Evolutionary conservation across 169 alveolate species (phyloP).

Genomic region (Eimeria falciformis): DNA sequence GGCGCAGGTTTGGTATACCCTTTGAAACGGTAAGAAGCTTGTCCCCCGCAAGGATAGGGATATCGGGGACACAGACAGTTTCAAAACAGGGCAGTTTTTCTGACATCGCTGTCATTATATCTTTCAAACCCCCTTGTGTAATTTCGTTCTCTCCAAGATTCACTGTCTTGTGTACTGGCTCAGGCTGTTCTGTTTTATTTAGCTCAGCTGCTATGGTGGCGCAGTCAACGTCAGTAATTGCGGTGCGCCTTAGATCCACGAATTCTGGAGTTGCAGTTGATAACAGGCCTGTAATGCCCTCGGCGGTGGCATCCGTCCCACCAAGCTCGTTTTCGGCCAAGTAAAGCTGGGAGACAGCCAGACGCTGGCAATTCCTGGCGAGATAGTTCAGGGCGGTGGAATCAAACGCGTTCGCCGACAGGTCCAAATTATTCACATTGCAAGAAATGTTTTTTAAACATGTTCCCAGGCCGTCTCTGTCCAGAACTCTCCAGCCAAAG

Average conservation of each 20-base stretch:
- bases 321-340: conserved; percentile 45
- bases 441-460: conserved; percentile 27
- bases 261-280: conserved; percentile 8
- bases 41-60: conserved; percentile 2
- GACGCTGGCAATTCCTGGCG: conserved; percentile 3
- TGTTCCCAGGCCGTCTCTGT: conserved; percentile 18
- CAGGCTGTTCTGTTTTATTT: not conserved
- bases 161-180: conserved; percentile 31
- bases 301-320: conserved; percentile 2
- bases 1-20: conserved; percentile 55
- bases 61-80: conserved; percentile 49
- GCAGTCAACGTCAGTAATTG: conserved; percentile 55
- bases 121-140: conserved; percentile 38
- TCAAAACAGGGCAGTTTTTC: conserved; percentile 48
- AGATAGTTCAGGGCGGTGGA: conserved; percentile 19
- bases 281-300: conserved; percentile 29
- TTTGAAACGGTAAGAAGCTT: not conserved
- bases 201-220: conserved; percentile 35
- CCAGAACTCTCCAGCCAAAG: conserved; percentile 62
- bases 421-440: conserved; percentile 38
- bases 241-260: conserved; percentile 65
- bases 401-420: conserved; percentile 58
- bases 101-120: conserved; percentile 15
- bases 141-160: conserved; percentile 52
- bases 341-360: conserved; percentile 40